Conservation (phyloP, 352 stramenopile genomes). For the Pythium rhizo-oryzae region DNA sequence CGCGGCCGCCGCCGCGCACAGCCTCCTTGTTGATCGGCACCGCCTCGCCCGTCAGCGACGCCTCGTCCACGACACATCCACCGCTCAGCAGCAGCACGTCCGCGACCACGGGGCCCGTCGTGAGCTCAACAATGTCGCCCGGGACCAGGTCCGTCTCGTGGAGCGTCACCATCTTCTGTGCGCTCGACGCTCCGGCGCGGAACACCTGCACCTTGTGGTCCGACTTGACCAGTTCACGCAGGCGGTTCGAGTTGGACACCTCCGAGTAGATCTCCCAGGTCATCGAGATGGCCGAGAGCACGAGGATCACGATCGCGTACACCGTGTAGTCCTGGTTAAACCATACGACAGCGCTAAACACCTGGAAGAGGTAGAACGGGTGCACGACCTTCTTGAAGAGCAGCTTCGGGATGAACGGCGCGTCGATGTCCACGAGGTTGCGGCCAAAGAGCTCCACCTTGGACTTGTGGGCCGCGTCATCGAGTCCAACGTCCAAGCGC, state of each 20-base stretch:
- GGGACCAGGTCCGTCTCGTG: slow-evolving; percentile 51
- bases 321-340: slow-evolving; percentile 44
- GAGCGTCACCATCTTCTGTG: too few species aligned
- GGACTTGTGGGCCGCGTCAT: too few species aligned
- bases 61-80: slow-evolving; percentile 45
- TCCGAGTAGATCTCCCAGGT: slow-evolving; percentile 55
- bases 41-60: slow-evolving; percentile 49
- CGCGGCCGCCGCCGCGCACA: slow-evolving; percentile 17
- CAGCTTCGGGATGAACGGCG: slow-evolving; percentile 36
- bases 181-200: too few species aligned
- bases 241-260: slow-evolving; percentile 43
- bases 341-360: slow-evolving; percentile 58
- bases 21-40: slow-evolving; percentile 50
- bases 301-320: slow-evolving; percentile 50
- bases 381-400: slow-evolving; percentile 61
- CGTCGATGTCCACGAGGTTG: slow-evolving; percentile 50
- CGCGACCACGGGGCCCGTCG: slow-evolving; percentile 32
- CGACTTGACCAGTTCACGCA: slow-evolving; percentile 45
- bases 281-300: slow-evolving; percentile 43
- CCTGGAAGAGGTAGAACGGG: slow-evolving; percentile 66
- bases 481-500: too few species aligned
- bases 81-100: slow-evolving; percentile 51
- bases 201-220: slow-evolving; percentile 40
- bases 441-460: too few species aligned
- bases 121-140: slow-evolving; percentile 49